Base-by-base conservation (phyloP, 768 basidiomycete species). In the Leccinum imitatum region DNA sequence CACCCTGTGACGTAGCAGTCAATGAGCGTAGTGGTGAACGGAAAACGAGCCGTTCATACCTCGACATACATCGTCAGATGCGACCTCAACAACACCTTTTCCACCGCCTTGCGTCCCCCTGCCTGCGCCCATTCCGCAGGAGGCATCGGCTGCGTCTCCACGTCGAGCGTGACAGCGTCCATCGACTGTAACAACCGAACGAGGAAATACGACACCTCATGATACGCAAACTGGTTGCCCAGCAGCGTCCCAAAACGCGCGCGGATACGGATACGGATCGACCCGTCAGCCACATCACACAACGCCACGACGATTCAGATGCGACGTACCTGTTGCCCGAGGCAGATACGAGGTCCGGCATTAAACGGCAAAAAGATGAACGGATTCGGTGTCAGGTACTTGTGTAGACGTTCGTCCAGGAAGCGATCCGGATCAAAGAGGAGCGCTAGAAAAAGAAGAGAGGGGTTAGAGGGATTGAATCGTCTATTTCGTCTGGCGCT, bases 341-440 rank as follows among this genome's bases (percentile, higher is more conserved):
- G 77, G 57, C 87, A 87, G 60, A 86, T 84, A 10, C 87, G 77
- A 6, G 86, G 87, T 1, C 85, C 87, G 1, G 84, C 85, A 59
- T 87, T 87, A 74, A 88, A 88, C 0, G 87, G 86, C 6, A 84
- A 72, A 70, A 88, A 89, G 61, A 90, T 88, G 76, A 82, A 87
- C 1, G 86, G 85, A 60, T 87, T 87, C 2, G 79, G 77, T 0
- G 74, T 76, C 19, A 86, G 74, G 59, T 84, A 84, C 63, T 80
- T 80, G 57, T 78, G 77, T 7, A 84, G 63, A 31, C 87, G 76
- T 10, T 79, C 78, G 58, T 89, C 87, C 50, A 87, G 69, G 77
- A 85, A 89, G 15, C 87, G 77, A 63, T 87, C 84, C 1, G 87
- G 87, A 65, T 88, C 86, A 63, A 87, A 88, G 52, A 76, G 63